Base-by-base conservation (phyloP, 2,329 filamentous ascomycete genomes). In the Dryadomyces sulphureus region DNA sequence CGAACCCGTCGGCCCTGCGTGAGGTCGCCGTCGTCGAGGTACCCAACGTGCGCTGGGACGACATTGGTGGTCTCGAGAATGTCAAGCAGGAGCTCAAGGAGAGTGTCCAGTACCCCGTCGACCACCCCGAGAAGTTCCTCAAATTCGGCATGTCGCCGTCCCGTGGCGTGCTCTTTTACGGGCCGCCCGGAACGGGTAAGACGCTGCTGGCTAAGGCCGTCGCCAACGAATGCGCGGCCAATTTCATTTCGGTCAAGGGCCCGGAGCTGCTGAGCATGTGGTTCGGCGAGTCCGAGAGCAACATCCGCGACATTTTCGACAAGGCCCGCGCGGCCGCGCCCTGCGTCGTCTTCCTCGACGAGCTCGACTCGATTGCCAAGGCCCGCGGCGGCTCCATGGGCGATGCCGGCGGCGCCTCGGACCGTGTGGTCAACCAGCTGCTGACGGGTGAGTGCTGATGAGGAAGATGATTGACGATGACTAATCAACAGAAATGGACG, bases 21-120 rank as follows among this genome's bases (percentile, higher is more conserved):
- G 92, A 98, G 69, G 92, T 98, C 59, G 92, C 92, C 46, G 92
- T 98, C 55, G 93, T 98, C 65, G 93, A 98, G 68, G 90, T 96
- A 59, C 92, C 92, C 69, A 98, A 98, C 64, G 89, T 95, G 55
- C 88, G 90, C 67, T 98, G 92, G 92, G 92, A 98, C 68, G 92
- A 98, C 61, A 96, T 98, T 68, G 93, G 92, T 81, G 92, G 92
- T 70, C 77, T 98, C 61, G 88, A 95, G 66, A 82, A 81, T 40
- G 92, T 98, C 81, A 98, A 98, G 84, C 87, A 92, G 70, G 92
- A 98, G 65, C 89, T 98, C 66, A 92, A 93, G 73, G 92, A 98
- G 73, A 90, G 82, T 61, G 90, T 98, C 42, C 92, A 98, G 66
- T 98, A 98, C 70, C 93, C 92, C 21, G 92, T 98, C 66, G 92